Percentiles rank a stretch among this genome's conserved stretches.
phyloP scores from a whole-genome alignment of 1,139 yeast genomes.

The Eremothecium gossypii region DNA sequence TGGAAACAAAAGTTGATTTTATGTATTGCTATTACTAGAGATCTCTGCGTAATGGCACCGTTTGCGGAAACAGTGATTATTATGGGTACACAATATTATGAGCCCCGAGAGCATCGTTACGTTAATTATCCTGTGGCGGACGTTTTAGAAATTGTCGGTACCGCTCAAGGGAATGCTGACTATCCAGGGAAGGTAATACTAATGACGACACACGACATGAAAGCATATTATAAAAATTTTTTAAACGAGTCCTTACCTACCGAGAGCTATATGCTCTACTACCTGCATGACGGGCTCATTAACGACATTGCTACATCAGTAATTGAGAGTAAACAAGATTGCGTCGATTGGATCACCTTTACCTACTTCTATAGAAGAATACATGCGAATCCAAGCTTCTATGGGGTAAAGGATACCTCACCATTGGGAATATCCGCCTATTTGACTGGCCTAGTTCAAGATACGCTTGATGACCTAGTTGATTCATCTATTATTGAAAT shows the following conservation, averaged over 20 bases:
- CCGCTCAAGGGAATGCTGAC: conserved; percentile 30
- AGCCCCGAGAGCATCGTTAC: conserved; percentile 63
- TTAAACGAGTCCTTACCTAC: conserved; percentile 69
- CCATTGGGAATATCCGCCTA: conserved; percentile 68
- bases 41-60: conserved; percentile 45
- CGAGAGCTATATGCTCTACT: conserved; percentile 60
- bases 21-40: conserved; percentile 50
- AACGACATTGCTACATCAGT: conserved; percentile 61
- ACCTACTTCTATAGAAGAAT: conserved; percentile 75
- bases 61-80: conserved; percentile 47
- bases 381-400: conserved; percentile 77
- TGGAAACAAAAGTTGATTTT: conserved; percentile 42
- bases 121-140: conserved; percentile 61
- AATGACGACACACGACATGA: conserved; percentile 46
- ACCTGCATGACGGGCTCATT: conserved; percentile 57
- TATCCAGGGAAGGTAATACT: conserved; percentile 40
- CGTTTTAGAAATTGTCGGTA: conserved; percentile 67
- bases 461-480: conserved; percentile 53
- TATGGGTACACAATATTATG: conserved; percentile 63
- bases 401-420: conserved; percentile 60
- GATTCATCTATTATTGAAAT: conserved; percentile 57
- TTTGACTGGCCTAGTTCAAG: conserved; percentile 76
- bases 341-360: conserved; percentile 84
- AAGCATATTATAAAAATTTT: conserved; percentile 62
- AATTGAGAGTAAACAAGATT: conserved; percentile 68